Base-by-base conservation (phyloP, 2,329 filamentous ascomycete species). In the Botrytis aclada region DNA sequence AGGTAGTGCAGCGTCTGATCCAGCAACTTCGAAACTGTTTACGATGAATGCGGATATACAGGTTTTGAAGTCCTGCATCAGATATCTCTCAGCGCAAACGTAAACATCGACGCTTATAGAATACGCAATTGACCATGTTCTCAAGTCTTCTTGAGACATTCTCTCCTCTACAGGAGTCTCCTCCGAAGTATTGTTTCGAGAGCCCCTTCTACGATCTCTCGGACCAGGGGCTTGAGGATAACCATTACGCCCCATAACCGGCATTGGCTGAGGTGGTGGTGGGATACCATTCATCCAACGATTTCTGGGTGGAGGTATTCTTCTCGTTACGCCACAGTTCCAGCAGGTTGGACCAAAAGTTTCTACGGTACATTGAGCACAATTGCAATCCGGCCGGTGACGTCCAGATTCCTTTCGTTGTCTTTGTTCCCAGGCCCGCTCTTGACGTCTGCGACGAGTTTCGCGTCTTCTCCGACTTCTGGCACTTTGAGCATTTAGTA, bases 51-150 rank as follows among this genome's bases (percentile, higher is more conserved):
- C 81, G 67, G 84, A 81, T 54, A 86, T 81, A 62, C 81, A 82
- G 7, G 73, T 74, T 76, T 85, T 84, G 78, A 87, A 84, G 66
- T 82, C 82, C 39, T 84, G 82, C 77, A 87, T 83, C 70, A 86
- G 80, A 77, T 83, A 86, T 69, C 83, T 83, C 75, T 85, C 82
- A 12, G 85, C 85, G 70, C 84, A 84, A 69, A 86, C 83, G 78
- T 87, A 86, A 20, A 86, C 84, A 70, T 86, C 84, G 20, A 87
- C 76, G 76, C 83, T 84, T 51, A 86, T 81, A 74, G 84, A 82
- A 76, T 85, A 86, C 2, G 83, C 79, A 65, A 85, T 79, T 5
- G 85, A 81, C 84, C 85, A 87, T 6, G 84, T 84, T 22, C 81
- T 81, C 74, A 86, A 77, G 77, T 86, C 85, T 75, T 85, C 83